phyloP scores from a whole-genome alignment of 2,329 filamentous ascomycete species.

The Pseudocercospora crystallina region DNA sequence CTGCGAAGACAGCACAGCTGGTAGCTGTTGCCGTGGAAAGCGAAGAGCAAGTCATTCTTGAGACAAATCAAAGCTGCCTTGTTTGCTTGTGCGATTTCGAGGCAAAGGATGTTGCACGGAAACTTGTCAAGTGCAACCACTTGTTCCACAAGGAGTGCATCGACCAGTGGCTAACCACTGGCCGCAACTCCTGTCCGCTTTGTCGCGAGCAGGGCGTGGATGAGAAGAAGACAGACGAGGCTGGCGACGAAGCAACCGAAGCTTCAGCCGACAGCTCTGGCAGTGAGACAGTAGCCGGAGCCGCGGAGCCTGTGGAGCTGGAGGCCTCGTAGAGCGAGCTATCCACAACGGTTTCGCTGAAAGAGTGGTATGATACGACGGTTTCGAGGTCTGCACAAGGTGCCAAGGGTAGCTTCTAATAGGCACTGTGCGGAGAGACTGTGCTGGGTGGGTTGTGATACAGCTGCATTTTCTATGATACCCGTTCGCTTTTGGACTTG shows the following conservation, averaged over 20 bases:
- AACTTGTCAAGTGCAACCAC: slow-evolving; percentile 63
- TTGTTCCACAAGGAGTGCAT: slow-evolving; percentile 69
- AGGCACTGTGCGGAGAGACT: no score
- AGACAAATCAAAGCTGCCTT: slow-evolving; percentile 56
- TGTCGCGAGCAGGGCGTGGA: slow-evolving; percentile 61
- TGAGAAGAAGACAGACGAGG: slow-evolving; percentile 40
- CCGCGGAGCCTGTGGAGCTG: slow-evolving; percentile 9
- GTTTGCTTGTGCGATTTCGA: slow-evolving; percentile 69
- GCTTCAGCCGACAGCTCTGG: not conserved
- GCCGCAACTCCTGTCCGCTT: slow-evolving; percentile 63
- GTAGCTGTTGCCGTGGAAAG: slow-evolving; percentile 35
- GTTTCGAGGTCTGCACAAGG: no score
- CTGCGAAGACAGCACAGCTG: slow-evolving; percentile 28
- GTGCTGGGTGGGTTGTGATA: no score
- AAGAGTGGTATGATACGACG: no score
- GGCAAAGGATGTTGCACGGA: slow-evolving; percentile 59
- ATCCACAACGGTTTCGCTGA: no score
- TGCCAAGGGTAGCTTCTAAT: no score
- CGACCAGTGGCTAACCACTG: slow-evolving; percentile 70
- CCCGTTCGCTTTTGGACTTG: no score
- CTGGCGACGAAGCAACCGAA: slow-evolving; percentile 6
- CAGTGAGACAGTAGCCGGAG: slow-evolving; percentile 2
- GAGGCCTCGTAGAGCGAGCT: slow-evolving; percentile 17
- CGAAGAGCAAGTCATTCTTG: slow-evolving; percentile 33
- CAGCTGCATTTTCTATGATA: no score